Conservation (phyloP, 495 filamentous ascomycete species). For the Penicilliopsis zonata region DNA sequence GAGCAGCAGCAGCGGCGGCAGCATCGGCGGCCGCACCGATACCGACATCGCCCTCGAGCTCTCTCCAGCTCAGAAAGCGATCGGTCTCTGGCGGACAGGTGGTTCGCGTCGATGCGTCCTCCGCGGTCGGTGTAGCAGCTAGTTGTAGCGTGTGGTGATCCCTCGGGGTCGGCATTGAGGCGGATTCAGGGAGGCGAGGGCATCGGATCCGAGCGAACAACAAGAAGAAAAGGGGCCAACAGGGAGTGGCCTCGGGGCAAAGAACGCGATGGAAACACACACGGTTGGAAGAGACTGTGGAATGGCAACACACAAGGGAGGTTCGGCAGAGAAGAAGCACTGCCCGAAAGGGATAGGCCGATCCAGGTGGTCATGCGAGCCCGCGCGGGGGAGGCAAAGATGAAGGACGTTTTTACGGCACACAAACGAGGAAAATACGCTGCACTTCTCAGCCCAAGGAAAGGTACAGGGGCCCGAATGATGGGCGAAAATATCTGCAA, state of each 20-base stretch:
- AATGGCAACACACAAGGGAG: slow-evolving; percentile 8
- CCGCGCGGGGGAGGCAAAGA: slow-evolving; percentile 28
- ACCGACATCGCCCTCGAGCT: slow-evolving; percentile 15
- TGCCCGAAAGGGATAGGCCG: slow-evolving; percentile 14
- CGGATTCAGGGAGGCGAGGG: slow-evolving; percentile 25
- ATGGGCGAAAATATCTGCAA: too few relatives aligned
- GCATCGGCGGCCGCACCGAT: slow-evolving; percentile 6
- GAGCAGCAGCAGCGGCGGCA: slow-evolving; percentile 12
- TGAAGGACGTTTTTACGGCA: slow-evolving; percentile 6
- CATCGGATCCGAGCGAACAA: slow-evolving; percentile 22
- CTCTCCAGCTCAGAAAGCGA: slow-evolving; percentile 28
- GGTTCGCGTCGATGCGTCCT: slow-evolving; percentile 36
- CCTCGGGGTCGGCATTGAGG: slow-evolving; percentile 49
- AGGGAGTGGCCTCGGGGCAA: slow-evolving; percentile 1
- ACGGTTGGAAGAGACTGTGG: slow-evolving; percentile 7
- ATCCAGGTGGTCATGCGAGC: slow-evolving; percentile 28
- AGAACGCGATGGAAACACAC: slow-evolving; percentile 6
- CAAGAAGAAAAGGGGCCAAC: slow-evolving; percentile 1
- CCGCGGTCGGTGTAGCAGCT: slow-evolving; percentile 32
- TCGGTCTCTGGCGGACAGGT: slow-evolving; percentile 47
- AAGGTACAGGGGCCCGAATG: too few relatives aligned
- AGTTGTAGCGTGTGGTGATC: slow-evolving; percentile 31
- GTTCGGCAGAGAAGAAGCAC: slow-evolving; percentile 9
- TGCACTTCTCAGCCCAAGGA: too few relatives aligned
- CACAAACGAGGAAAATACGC: not conserved